A percentile compares a stretch with the other conserved stretches of the same genome.
phyloP scores from a whole-genome alignment of 163 green algal genomes.

The Prototheca cutis region DNA sequence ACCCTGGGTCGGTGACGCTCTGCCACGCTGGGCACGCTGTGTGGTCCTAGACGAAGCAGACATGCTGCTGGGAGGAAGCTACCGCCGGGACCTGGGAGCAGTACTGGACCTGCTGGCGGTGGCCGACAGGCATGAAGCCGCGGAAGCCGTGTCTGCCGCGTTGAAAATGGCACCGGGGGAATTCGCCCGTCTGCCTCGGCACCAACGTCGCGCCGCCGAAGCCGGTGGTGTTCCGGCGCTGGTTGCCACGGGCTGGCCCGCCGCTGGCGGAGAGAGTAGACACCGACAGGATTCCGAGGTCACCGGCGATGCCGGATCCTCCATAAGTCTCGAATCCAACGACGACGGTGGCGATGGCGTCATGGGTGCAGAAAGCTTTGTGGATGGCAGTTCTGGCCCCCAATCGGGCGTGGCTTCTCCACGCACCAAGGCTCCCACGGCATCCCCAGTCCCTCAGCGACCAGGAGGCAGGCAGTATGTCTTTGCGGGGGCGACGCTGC shows the following conservation, averaged over 20 bases:
- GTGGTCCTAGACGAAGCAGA: constrained; percentile 93
- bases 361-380: too few relatives aligned
- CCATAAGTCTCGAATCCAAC: too few relatives aligned
- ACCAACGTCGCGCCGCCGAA: constrained; percentile 22
- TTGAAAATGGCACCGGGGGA: constrained; percentile 36
- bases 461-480: constrained; percentile 78
- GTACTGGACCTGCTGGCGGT: constrained; percentile 18
- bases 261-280: not conserved
- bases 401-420: not conserved
- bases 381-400: too few relatives aligned
- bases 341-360: too few relatives aligned
- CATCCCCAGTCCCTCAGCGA: too few relatives aligned
- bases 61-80: constrained; percentile 72
- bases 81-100: constrained; percentile 28
- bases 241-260: not conserved
- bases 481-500: constrained; percentile 90
- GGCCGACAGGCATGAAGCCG: not conserved
- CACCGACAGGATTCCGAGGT: too few relatives aligned
- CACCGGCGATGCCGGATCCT: too few relatives aligned
- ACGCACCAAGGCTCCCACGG: not conserved
- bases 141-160: not conserved
- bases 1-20: constrained; percentile 1
- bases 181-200: constrained; percentile 38
- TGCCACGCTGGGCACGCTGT: constrained; percentile 26
- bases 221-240: not conserved